Conservation (phyloP, 371 early-diverging fungal genomes). For the Mortierella sp. region DNA sequence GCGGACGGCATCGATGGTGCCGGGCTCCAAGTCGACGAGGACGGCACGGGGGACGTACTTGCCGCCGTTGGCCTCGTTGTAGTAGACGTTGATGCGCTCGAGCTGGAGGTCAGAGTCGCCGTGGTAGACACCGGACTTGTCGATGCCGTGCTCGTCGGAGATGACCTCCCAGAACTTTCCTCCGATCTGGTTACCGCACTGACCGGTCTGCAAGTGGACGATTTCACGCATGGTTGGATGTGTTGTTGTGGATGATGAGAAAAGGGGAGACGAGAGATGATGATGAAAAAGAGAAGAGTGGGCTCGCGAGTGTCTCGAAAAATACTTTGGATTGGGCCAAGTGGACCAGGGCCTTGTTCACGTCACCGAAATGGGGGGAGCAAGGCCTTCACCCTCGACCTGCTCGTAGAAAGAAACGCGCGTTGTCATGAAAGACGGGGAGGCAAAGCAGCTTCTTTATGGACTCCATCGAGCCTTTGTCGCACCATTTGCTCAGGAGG, state of each 20-base stretch:
- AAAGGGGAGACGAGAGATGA: slow-evolving; percentile 9
- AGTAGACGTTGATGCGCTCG: slow-evolving; percentile 99
- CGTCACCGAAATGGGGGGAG: no score
- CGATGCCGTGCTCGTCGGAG: slow-evolving; percentile 93
- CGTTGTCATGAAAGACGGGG: no score
- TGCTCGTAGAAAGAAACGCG: no score
- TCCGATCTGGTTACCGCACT: slow-evolving; percentile 90
- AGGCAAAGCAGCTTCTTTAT: no score
- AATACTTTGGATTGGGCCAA: background rate
- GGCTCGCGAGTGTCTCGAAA: slow-evolving; percentile 6
- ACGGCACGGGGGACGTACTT: slow-evolving; percentile 98
- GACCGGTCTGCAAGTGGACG: slow-evolving; percentile 99
- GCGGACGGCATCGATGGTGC: slow-evolving; percentile 98
- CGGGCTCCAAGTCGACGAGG: slow-evolving; percentile 99
- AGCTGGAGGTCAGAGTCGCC: slow-evolving; percentile 94
- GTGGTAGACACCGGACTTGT: slow-evolving; percentile 78
- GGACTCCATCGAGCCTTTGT: no score
- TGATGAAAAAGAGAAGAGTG: slow-evolving; percentile 2
- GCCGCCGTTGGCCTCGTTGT: slow-evolving; percentile 90
- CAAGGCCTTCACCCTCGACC: no score
- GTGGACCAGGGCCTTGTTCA: no score
- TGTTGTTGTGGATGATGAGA: background rate
- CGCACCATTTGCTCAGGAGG: no score
- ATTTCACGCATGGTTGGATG: slow-evolving; percentile 96
- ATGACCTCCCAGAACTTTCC: slow-evolving; percentile 74